Evolutionary conservation across 257 asterid genomes (phyloP), one percentile per base, ranked within the genome.

Genomic region (Plantago ovata): DNA sequence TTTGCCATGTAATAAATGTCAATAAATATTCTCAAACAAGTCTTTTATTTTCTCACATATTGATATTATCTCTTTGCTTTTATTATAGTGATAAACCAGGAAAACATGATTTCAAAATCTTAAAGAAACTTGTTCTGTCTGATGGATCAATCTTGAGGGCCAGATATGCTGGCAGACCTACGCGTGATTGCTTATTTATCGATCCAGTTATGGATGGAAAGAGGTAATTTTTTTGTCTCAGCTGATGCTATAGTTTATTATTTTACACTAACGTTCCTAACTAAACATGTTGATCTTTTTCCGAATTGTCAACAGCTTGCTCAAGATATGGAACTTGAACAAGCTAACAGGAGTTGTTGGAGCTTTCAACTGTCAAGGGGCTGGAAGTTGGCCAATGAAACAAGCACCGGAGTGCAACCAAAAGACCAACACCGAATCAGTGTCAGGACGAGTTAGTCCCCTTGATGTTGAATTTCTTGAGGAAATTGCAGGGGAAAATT

Each of bases 311-410:
- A 55, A 22, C 80, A 81, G 91, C 82, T 67, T 84, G 65, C 69
- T 86, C 63, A 86, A 86, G 78, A 83, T 83, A 28, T 86, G 95
- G 90, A 86, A 83, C 76, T 58, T 83, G 77, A 86, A 86, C 53
- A 79, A 81, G 58, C 39, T 73, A 41, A 66, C 84, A 1, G 89
- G 94, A 24, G 75, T 83, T 1, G 52, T 83, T 1, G 94, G 90
- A 11, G 83, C 72, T 67, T 83, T 83, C 70, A 83, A 86, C 79
- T 86, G 87, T 76, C 94, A 83, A 77, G 95, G 87, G 4, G 79
- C 83, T 1, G 95, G 87, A 73, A 56, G 39, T 50, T 81, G 89
- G 92, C 80, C 60, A 15, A 62, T 79, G 82, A 71, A 78, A 58
- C 69, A 80, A 56, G 70, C 71, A 41, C 47, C 43, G 0, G 69